Percentiles rank a stretch among this genome's conserved stretches.
phyloP scores from a whole-genome alignment of 148 eudicot species.

The Chenopodium berlandieri region DNA sequence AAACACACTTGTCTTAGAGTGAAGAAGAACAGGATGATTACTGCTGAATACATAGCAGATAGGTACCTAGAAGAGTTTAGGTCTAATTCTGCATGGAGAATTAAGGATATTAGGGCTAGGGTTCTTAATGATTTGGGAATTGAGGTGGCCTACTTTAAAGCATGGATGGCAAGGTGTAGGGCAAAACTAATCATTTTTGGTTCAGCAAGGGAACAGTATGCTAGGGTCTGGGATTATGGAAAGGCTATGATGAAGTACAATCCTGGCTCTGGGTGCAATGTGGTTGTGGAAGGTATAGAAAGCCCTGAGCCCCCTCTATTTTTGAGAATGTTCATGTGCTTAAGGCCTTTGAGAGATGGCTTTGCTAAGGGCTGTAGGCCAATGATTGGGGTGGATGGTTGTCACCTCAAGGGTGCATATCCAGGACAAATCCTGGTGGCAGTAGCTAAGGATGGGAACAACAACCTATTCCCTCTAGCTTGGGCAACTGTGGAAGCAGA shows the following conservation, averaged over 20 bases:
- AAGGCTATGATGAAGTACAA: background rate
- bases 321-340: background rate
- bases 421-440: background rate
- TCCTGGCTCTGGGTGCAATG: background rate
- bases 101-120: background rate
- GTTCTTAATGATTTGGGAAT: background rate
- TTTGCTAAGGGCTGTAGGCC: background rate
- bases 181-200: background rate
- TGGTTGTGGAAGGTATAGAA: background rate
- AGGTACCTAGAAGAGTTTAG: background rate
- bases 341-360: background rate
- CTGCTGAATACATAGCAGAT: too few relatives aligned
- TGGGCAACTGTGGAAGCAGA: background rate
- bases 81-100: background rate
- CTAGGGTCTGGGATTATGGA: conserved; percentile 8
- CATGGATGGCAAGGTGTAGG: background rate
- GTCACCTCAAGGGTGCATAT: background rate
- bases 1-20: background rate
- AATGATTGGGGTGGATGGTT: background rate
- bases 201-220: background rate
- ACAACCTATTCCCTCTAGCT: background rate
- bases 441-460: background rate
- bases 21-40: background rate
- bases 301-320: background rate
- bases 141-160: background rate